Evolutionary conservation across 2,329 filamentous ascomycete species (phyloP).

Genomic region (Hypoxylon sp.): DNA sequence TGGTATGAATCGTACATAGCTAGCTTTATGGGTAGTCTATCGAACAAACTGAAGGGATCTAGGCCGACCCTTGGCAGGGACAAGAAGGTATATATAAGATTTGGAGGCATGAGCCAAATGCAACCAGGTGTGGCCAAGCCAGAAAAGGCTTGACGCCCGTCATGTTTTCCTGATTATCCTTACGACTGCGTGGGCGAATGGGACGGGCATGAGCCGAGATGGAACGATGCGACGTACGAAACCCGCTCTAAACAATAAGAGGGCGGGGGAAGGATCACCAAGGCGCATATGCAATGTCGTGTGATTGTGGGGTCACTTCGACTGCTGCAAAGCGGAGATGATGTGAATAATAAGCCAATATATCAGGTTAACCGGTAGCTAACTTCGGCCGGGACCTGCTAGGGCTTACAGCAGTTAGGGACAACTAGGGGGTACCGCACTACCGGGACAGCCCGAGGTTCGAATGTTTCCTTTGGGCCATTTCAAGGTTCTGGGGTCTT

Average conservation of each 20-base stretch:
- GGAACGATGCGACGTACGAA: slow-evolving; percentile 43
- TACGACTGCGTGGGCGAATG: slow-evolving; percentile 25
- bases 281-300: slow-evolving; percentile 46
- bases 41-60: slow-evolving; percentile 14
- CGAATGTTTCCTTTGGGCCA: neutral
- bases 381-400: neutral
- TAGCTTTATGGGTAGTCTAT: slow-evolving; percentile 4
- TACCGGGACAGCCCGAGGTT: slow-evolving; percentile 41
- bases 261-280: slow-evolving; percentile 37
- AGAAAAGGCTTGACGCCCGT: slow-evolving; percentile 28
- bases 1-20: neutral
- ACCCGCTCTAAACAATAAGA: slow-evolving; percentile 1
- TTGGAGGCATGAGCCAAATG: slow-evolving; percentile 18
- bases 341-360: slow-evolving; percentile 11
- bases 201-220: slow-evolving; percentile 45
- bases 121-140: slow-evolving; percentile 2
- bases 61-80: slow-evolving; percentile 28
- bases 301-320: slow-evolving; percentile 46
- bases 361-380: slow-evolving; percentile 29
- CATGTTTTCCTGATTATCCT: slow-evolving; percentile 16
- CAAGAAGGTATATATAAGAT: slow-evolving; percentile 28
- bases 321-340: neutral
- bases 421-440: slow-evolving; percentile 26
- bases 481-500: neutral
- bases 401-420: neutral